These are phyloP conservation scores for Kazachstania psychrophila DNA, from an alignment of 805 yeast species.

Conservation along the genomic window DNA sequence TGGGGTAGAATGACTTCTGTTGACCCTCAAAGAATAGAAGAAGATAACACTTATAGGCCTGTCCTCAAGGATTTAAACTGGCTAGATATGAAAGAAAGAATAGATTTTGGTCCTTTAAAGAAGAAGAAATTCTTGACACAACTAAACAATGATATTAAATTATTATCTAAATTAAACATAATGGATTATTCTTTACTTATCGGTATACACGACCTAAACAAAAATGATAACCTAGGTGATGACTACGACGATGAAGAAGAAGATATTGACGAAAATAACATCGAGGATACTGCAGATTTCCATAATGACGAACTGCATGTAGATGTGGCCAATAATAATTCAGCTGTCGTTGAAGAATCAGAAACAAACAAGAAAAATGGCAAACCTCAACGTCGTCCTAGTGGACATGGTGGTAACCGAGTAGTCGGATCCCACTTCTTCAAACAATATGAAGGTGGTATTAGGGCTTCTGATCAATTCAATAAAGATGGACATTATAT, in stretches of 20 bases:
- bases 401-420: neutral
- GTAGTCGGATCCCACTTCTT: slow-evolving; percentile 34
- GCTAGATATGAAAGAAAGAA: slow-evolving; percentile 53
- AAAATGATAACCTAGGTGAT: neutral
- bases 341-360: neutral
- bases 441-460: slow-evolving; percentile 79
- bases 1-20: slow-evolving; percentile 60
- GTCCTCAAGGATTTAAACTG: slow-evolving; percentile 86
- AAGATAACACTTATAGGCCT: slow-evolving; percentile 24
- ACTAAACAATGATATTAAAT: slow-evolving; percentile 60
- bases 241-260: neutral
- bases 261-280: neutral
- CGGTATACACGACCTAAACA: slow-evolving; percentile 73
- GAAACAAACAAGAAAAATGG: neutral
- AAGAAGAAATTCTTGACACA: slow-evolving; percentile 54
- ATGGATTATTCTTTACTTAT: slow-evolving; percentile 92
- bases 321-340: neutral
- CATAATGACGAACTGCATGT: neutral
- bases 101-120: slow-evolving; percentile 71
- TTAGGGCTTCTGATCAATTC: slow-evolving; percentile 50
- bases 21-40: slow-evolving; percentile 14
- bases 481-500: slow-evolving; percentile 52
- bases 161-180: slow-evolving; percentile 66
- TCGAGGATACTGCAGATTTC: slow-evolving; percentile 1
- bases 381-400: neutral